A percentile compares a stretch with the other conserved stretches of the same genome.
Conservation (phyloP, 129 eudicot species). For the Pittosporum tobira region DNA sequence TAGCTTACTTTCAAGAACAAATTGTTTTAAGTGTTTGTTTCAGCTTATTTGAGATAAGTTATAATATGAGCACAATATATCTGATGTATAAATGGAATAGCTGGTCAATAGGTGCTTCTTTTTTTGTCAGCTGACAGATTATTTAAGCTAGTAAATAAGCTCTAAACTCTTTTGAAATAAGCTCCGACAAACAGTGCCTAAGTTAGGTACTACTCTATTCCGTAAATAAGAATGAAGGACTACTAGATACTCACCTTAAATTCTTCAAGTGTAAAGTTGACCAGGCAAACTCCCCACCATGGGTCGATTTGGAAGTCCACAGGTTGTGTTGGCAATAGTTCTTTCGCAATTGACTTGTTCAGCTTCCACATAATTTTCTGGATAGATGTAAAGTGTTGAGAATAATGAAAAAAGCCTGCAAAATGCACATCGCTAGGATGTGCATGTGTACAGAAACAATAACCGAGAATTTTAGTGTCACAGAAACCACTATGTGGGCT, state of each 20-base stretch:
- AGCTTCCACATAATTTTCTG: slow-evolving; percentile 99
- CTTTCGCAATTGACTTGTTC: slow-evolving; percentile 97
- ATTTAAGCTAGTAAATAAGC: too few species aligned
- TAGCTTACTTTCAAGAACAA: too few species aligned
- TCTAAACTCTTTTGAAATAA: too few species aligned
- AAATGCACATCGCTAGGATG: slow-evolving; percentile 7
- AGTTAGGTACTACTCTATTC: neutral
- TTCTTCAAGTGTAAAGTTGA: slow-evolving; percentile 92
- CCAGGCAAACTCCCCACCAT: slow-evolving; percentile 99
- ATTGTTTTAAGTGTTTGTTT: too few species aligned
- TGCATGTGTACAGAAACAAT: slow-evolving; percentile 6
- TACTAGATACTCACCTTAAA: slow-evolving; percentile 57
- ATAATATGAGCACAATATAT: too few species aligned
- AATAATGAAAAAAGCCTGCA: neutral
- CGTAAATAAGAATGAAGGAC: slow-evolving; percentile 3
- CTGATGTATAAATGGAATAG: too few species aligned
- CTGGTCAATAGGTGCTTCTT: too few species aligned
- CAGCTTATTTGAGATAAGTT: too few species aligned
- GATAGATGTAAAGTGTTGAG: slow-evolving; percentile 33
- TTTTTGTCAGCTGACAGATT: too few species aligned
- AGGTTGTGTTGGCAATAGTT: slow-evolving; percentile 77
- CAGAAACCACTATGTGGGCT: neutral
- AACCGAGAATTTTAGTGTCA: neutral
- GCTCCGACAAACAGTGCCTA: too few species aligned
- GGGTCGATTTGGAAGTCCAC: slow-evolving; percentile 83